Evolutionary conservation across 164 flowering plant species (phyloP).

Genomic region (Tinospora cordifolia): DNA sequence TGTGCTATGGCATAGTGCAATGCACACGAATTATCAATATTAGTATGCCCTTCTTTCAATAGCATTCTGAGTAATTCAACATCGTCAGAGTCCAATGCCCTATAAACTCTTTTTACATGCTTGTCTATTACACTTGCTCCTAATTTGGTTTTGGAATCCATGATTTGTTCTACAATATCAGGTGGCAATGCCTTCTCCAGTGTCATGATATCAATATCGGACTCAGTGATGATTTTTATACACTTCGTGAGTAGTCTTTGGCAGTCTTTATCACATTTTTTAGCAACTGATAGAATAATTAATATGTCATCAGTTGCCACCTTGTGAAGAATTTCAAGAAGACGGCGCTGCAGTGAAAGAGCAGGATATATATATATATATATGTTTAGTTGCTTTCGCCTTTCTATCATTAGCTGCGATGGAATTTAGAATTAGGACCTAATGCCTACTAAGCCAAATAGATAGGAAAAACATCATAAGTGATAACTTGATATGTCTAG

Average conservation of each 20-base stretch:
- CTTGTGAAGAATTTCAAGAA: conserved; percentile 62
- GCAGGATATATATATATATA: neutral
- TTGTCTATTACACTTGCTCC: conserved; percentile 41
- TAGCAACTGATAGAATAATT: conserved; percentile 59
- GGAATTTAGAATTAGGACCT: neutral
- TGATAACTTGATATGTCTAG: neutral
- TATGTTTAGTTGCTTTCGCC: neutral
- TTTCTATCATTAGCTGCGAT: neutral
- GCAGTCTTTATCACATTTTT: conserved; percentile 46
- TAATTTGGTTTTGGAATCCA: conserved; percentile 34
- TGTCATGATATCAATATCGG: conserved; percentile 58
- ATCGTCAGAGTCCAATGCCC: conserved; percentile 89
- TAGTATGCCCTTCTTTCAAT: conserved; percentile 65
- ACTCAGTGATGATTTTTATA: conserved; percentile 40
- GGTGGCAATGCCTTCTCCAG: conserved; percentile 62
- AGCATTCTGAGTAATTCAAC: conserved; percentile 79
- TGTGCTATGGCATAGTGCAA: conserved; percentile 91
- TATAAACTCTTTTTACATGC: conserved; percentile 68
- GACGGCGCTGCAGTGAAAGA: conserved; percentile 41
- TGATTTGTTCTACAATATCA: conserved; percentile 41
- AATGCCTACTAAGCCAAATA: neutral
- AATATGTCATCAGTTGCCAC: conserved; percentile 57
- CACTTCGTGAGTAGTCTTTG: conserved; percentile 44
- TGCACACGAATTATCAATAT: conserved; percentile 72
- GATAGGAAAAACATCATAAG: neutral